A percentile compares a stretch with the other conserved stretches of the same genome.
Evolutionary conservation across 208 protist genomes (phyloP).

Genomic region (Angomonas desouzai): DNA sequence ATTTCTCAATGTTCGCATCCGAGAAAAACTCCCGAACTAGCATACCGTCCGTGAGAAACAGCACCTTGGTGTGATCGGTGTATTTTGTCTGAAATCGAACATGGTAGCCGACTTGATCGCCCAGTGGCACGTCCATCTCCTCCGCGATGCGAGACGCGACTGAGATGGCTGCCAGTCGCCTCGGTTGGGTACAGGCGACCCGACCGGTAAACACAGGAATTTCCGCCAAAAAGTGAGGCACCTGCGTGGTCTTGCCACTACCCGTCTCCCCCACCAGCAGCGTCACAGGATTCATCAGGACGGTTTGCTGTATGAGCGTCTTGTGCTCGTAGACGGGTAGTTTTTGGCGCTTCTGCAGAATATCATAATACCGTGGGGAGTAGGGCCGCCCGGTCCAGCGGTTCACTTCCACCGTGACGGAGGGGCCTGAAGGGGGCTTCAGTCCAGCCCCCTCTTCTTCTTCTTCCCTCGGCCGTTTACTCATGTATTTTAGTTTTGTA

Average conservation of each 20-base stretch:
- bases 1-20: slow-evolving; percentile 88
- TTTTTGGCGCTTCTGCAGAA: slow-evolving; percentile 32
- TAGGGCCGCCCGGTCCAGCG: slow-evolving; percentile 50
- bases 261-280: slow-evolving; percentile 95
- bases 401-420: slow-evolving; percentile 20
- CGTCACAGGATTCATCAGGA: slow-evolving; percentile 71
- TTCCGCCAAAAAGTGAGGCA: slow-evolving; percentile 91
- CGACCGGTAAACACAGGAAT: slow-evolving; percentile 26
- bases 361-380: slow-evolving; percentile 28
- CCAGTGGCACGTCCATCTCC: slow-evolving; percentile 96
- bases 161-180: slow-evolving; percentile 98
- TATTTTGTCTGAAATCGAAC: slow-evolving; percentile 98
- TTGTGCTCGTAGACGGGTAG: slow-evolving; percentile 71
- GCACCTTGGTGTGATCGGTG: slow-evolving; percentile 91
- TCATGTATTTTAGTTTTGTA: not conserved
- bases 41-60: slow-evolving; percentile 99
- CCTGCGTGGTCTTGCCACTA: slow-evolving; percentile 96
- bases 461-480: slow-evolving; percentile 12
- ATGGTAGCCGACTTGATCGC: slow-evolving; percentile 97
- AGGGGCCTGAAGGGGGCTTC: no score
- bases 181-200: slow-evolving; percentile 97
- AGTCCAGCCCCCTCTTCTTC: not conserved
- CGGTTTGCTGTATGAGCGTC: slow-evolving; percentile 49
- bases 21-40: slow-evolving; percentile 94
- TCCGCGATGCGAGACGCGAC: slow-evolving; percentile 98